Evolutionary conservation across 768 basidiomycete genomes (phyloP), one percentile per base, ranked within the genome.

Genomic region (Tephrocybe sp.): DNA sequence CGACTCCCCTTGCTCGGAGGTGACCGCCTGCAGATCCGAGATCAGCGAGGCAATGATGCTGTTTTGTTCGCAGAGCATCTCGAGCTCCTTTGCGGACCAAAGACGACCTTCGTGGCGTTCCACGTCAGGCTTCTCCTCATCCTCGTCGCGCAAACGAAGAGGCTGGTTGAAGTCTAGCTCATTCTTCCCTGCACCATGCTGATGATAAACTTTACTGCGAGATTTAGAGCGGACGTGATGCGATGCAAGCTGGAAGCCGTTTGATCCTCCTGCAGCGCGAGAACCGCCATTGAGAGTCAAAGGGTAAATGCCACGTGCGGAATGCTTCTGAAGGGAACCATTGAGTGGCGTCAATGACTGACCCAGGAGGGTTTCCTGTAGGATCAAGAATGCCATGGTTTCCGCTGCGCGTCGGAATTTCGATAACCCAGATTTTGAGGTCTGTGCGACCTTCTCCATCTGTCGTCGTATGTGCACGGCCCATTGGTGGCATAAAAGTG

Each of bases 21-120:
- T 62, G 11, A 75, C 76, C 11, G 79, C 76, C 62, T 83, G 80
- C 40, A 90, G 65, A 55, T 79, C 76, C 45, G 84, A 80, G 40
- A 96, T 75, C 48, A 94, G 81, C 28, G 83, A 72, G 3, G 90
- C 80, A 32, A 98, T 83, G 12, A 89, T 77, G 63, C 93, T 93
- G 61, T 97, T 98, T 67, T 97, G 94, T 58, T 85, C 83, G 64
- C 93, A 95, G 26, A 90, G 81, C 60, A 87, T 68, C 62, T 90
- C 85, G 54, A 98, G 69, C 61, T 96, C 94, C 50, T 84, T 83
- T n/a, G 89, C 84, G 28, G 84, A 88, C 85, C 87, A 90, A 48
- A 84, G 56, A 33, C 76, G 77, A 30, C 79, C 79, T 56, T 75
- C 78, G 46, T 60, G 65, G 56, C 66, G 71, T 12, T 38, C 58